Percentiles rank a stretch among this genome's conserved stretches.
These are phyloP conservation scores for Phytophthora hybrid DNA, from an alignment of 352 stramenopile genomes.

Conservation along the genomic window DNA sequence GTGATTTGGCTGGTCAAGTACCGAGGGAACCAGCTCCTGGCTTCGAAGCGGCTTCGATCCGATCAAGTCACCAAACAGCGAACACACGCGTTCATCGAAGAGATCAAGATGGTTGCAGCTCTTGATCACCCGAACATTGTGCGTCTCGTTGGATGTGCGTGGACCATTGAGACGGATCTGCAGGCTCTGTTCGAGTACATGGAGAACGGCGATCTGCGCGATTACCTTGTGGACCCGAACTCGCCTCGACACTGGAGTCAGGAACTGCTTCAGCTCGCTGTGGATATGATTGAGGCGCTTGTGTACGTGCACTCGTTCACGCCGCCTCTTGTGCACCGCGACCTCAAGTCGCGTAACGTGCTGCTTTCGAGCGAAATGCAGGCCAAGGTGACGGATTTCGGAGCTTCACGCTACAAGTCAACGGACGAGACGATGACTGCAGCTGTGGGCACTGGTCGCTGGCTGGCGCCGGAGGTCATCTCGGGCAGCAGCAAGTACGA, in stretches of 20 bases:
- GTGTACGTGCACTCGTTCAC: slow-evolving; percentile 72
- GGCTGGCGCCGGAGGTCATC: slow-evolving; percentile 71
- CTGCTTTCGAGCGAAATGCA: slow-evolving; percentile 46
- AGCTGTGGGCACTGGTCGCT: slow-evolving; percentile 55
- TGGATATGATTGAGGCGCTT: slow-evolving; percentile 60
- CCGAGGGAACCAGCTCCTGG: slow-evolving; percentile 44
- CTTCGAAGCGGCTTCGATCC: slow-evolving; percentile 60
- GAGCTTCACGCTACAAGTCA: slow-evolving; percentile 50
- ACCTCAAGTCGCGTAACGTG: slow-evolving; percentile 72
- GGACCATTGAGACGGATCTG: slow-evolving; percentile 62
- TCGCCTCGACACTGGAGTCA: slow-evolving; percentile 42
- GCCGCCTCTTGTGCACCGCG: slow-evolving; percentile 62
- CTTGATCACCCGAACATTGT: slow-evolving; percentile 77
- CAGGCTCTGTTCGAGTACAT: slow-evolving; percentile 80
- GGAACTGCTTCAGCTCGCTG: slow-evolving; percentile 61
- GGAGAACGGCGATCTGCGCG: slow-evolving; percentile 59
- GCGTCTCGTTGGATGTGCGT: slow-evolving; percentile 68
- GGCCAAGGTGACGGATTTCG: slow-evolving; percentile 77
- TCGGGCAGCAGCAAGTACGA: slow-evolving; percentile 55
- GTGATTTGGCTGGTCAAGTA: slow-evolving; percentile 63
- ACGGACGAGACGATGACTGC: slow-evolving; percentile 61
- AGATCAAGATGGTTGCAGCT: slow-evolving; percentile 74
- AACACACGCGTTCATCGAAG: slow-evolving; percentile 59
- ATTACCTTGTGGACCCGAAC: slow-evolving; percentile 44
- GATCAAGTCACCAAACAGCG: slow-evolving; percentile 54